phyloP scores from a whole-genome alignment of 1,139 yeast species.

The Yarrowia galli region DNA sequence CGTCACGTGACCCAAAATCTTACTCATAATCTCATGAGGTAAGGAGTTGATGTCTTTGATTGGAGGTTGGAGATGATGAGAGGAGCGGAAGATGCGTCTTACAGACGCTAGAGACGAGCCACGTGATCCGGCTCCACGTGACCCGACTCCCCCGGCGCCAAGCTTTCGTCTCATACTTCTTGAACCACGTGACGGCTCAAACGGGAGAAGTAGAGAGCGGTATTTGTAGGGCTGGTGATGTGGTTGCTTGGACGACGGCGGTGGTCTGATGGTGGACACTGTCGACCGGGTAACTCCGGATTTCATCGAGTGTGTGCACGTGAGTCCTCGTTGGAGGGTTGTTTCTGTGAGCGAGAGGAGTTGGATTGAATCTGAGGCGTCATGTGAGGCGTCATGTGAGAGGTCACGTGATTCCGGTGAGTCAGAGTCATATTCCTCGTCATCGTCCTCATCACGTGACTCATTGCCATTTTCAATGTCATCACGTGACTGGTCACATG shows the following conservation, averaged over 20 bases:
- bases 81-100: constrained; percentile 6
- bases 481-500: no score
- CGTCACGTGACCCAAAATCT: constrained; percentile 40
- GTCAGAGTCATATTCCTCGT: no score
- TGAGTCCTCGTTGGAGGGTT: no score
- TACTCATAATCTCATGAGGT: constrained; percentile 43
- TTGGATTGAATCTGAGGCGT: no score
- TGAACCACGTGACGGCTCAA: constrained; percentile 12
- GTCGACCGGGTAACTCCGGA: constrained; percentile 21
- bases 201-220: constrained; percentile 21
- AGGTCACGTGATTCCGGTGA: no score
- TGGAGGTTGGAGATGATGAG: constrained; percentile 9
- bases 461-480: no score
- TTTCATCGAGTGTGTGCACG: constrained; percentile 1
- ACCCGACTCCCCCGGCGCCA: no score
- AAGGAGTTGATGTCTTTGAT: constrained; percentile 39
- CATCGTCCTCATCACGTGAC: no score
- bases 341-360: no score
- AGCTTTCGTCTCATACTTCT: constrained; percentile 3
- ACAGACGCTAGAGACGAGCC: constrained; percentile 9
- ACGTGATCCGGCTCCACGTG: no score
- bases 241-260: not conserved
- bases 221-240: constrained; percentile 35
- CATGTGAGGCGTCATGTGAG: no score
- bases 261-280: constrained; percentile 16